Base-by-base conservation (phyloP, 1,284 basidiomycete genomes). In the Naganishia albida region DNA sequence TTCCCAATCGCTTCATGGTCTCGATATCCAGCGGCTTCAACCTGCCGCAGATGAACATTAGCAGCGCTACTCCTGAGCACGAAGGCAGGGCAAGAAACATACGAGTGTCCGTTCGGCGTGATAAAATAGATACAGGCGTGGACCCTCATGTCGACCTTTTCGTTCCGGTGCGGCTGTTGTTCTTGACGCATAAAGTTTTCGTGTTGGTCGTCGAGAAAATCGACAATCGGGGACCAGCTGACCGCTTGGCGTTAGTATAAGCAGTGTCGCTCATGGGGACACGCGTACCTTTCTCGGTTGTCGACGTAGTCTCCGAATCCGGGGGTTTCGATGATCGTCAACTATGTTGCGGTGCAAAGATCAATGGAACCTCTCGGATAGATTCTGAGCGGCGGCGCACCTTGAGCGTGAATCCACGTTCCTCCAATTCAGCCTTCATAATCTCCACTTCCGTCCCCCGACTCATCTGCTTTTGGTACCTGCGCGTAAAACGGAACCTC, bases 261-360 rank as follows among this genome's bases (percentile, higher is more conserved):
- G 48, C 7, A 26, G 7, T 30, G 7, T 15, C 3, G 51, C 40
- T 23, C 3, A 23, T 26, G 38, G 18, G 15, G 26, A 53, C 2
- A 28, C 20, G 54, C 72, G 67, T 42, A 74, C 76, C 74, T 93
- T 80, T 99, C 95, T 68, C 93, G 88, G 86, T 99, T 99, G 88
- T 99, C 98, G 82, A 99, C 93, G 76, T 98, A 98, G 88, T 99
- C 95, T 46, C 95, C 95, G 72, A 98, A 99, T 20, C 95, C 95
- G 67, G 95, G 95, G 25, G 94, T 98, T 81, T 99, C 95, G 74
- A 99, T 95, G 76, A 98, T 94, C 28, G 91, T 95, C 69, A 99
- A 87, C 85, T 75, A 48, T 38, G 16, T 16, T 15, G 20, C 48
- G 10, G 12, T 15, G 1, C 26, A n/a, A 44, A 28, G 20, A 20